A percentile compares a stretch with the other conserved stretches of the same genome.
These are phyloP conservation scores for Solanum piurae DNA, from an alignment of 257 asterid genomes.

Conservation along the genomic window DNA sequence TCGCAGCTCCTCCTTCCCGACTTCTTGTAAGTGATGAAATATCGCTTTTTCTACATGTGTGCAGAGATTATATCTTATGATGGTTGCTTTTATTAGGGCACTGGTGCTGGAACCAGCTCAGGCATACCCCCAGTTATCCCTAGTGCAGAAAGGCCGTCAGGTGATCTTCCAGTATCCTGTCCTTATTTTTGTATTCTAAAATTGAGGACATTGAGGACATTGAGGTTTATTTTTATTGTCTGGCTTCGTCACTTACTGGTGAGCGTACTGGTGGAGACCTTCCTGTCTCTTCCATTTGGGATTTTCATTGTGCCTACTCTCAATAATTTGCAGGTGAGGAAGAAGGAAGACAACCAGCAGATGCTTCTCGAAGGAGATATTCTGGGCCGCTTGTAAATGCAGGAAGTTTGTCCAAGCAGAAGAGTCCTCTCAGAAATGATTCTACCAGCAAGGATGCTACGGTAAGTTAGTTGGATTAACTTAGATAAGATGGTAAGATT, in stretches of 20 bases:
- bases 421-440: constrained; percentile 69
- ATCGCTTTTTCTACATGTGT: background rate
- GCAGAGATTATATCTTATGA: background rate
- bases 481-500: background rate
- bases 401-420: constrained; percentile 55
- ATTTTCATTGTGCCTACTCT: background rate
- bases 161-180: constrained; percentile 19
- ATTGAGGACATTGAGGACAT: background rate
- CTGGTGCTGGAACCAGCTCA: constrained; percentile 73
- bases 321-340: constrained; percentile 46
- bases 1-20: constrained; percentile 74
- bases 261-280: background rate
- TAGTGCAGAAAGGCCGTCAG: constrained; percentile 57
- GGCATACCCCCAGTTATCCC: constrained; percentile 84
- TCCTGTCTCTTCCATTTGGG: background rate
- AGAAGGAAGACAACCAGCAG: constrained; percentile 68
- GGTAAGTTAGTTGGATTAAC: constrained; percentile 32
- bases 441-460: constrained; percentile 70
- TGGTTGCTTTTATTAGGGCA: constrained; percentile 42
- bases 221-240: background rate
- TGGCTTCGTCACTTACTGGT: background rate
- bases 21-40: constrained; percentile 40
- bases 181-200: background rate
- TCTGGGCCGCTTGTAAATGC: constrained; percentile 49
- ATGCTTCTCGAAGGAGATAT: constrained; percentile 56